Evolutionary conservation across 495 filamentous ascomycete genomes (phyloP), one percentile per base, ranked within the genome.

Genomic region (Aspergillus panamensis): DNA sequence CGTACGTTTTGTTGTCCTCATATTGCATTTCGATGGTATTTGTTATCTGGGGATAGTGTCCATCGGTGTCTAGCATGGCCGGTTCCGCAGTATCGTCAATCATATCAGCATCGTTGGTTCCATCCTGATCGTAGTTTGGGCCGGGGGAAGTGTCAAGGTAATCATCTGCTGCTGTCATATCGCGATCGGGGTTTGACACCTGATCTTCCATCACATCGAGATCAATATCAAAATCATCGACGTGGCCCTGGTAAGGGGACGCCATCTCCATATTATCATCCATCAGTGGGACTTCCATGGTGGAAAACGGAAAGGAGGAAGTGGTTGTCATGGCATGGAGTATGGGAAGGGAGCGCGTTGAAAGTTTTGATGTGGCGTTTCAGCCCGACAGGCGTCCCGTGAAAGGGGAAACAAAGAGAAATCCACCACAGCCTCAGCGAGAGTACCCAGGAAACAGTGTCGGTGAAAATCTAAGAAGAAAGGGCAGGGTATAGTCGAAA

Each of bases 191-290:
- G 51, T 76, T 74, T 13, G 72, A 72, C 37, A 62, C 66, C 30
- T 81, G 74, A 42, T 78, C 81, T 53, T 80, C 74, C 66, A 82
- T 80, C 16, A 87, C 73, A 65, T 92, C 87, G 60, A 91, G 76
- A 60, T 91, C 87, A 61, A 91, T 87, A 55, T 91, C 88, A 53
- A 89, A 87, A 60, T 89, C 85, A 65, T 90, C 86, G 42, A 77
- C 81, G 40, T 73, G 71, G 2, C 71, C 76, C 14, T 71, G 66
- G 39, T 77, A 77, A 29, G 76, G 76, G 42, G 77, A 77, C 16
- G 73, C 78, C 69, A 82, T 77, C 56, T 81, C 82, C 82, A 87
- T 86, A 48, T 69, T 73, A 50, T 79, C 75, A 47, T 78, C 74
- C 29, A 66, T 53, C 19, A 55, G 51, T n/a, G 73, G 71, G n/a